Evolutionary conservation across 2,329 filamentous ascomycete species (phyloP).

Genomic region (Claviceps sorghi): DNA sequence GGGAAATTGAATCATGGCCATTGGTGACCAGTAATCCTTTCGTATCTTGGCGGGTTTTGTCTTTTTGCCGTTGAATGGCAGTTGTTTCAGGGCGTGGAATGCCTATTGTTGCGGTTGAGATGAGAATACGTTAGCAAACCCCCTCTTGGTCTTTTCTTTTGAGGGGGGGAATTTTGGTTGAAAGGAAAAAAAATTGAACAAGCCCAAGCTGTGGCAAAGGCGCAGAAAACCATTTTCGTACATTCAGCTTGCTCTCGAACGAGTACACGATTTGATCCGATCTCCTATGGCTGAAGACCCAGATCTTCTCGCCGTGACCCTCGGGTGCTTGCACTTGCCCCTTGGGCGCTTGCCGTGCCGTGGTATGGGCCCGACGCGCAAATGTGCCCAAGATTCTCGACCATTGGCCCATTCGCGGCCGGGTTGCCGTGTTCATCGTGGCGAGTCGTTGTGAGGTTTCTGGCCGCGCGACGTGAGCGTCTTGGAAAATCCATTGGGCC

Average conservation of each 20-base stretch:
- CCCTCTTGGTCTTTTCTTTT: no score
- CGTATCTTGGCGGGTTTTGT: conserved; percentile 46
- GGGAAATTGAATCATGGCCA: conserved; percentile 46
- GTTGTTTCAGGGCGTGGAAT: conserved; percentile 35
- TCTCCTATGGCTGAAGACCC: conserved; percentile 36
- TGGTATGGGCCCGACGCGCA: conserved; percentile 24
- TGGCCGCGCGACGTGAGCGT: neutral
- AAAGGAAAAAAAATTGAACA: no score
- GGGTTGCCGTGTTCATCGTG: conserved; percentile 24
- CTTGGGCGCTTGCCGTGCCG: conserved; percentile 8
- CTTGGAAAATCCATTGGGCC: conserved; percentile 8
- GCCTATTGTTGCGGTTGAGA: conserved; percentile 12
- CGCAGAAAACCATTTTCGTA: conserved; percentile 15
- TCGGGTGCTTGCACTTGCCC: conserved; percentile 11
- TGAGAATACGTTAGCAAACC: neutral
- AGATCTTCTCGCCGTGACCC: conserved; percentile 43
- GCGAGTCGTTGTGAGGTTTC: conserved; percentile 8
- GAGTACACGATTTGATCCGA: conserved; percentile 40
- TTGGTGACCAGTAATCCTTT: conserved; percentile 51
- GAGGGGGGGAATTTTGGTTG: no score
- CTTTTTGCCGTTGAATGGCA: conserved; percentile 56
- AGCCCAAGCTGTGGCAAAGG: no score
- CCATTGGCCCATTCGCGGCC: conserved; percentile 26
- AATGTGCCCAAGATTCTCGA: conserved; percentile 26
- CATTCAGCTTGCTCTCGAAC: conserved; percentile 29